These are phyloP conservation scores for Parmelia sp. DNA, from an alignment of 495 filamentous ascomycete genomes.

Conservation along the genomic window DNA sequence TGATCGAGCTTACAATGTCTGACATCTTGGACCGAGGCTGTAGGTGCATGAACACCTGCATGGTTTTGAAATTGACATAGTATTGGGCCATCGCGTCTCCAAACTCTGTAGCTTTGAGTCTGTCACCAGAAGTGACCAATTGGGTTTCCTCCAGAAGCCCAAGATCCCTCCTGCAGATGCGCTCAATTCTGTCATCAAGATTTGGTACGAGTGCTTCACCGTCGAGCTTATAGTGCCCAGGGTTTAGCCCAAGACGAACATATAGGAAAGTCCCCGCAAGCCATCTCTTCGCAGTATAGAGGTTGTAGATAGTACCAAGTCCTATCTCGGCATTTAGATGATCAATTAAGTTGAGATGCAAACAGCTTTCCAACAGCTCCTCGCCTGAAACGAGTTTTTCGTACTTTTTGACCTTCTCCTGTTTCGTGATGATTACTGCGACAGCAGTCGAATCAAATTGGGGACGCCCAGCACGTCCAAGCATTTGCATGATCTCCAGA, in stretches of 20 bases:
- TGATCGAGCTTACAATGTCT: conserved; percentile 57
- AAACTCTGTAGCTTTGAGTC: conserved; percentile 64
- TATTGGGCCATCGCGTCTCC: conserved; percentile 91
- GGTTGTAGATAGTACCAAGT: conserved; percentile 67
- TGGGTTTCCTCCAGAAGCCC: conserved; percentile 55
- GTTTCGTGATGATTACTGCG: conserved; percentile 80
- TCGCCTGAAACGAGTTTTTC: conserved; percentile 78
- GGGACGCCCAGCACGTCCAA: conserved; percentile 85
- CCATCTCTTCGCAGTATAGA: conserved; percentile 73
- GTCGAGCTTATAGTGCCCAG: conserved; percentile 67
- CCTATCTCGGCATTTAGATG: conserved; percentile 93
- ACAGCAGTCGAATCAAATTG: conserved; percentile 84
- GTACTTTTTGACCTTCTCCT: conserved; percentile 62
- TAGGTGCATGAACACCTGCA: conserved; percentile 67
- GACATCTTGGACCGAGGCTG: conserved; percentile 54
- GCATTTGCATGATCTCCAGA: conserved; percentile 97
- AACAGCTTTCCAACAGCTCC: conserved; percentile 76
- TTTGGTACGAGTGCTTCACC: conserved; percentile 47
- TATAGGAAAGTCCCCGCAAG: conserved; percentile 81
- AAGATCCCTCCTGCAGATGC: conserved; percentile 77
- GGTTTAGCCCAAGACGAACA: conserved; percentile 74
- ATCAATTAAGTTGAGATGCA: conserved; percentile 84
- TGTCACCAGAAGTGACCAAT: conserved; percentile 45
- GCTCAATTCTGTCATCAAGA: conserved; percentile 64
- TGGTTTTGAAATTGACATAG: conserved; percentile 85